These are phyloP conservation scores for Alternaria burnsii DNA, from an alignment of 2,329 filamentous ascomycete species.

Conservation along the genomic window DNA sequence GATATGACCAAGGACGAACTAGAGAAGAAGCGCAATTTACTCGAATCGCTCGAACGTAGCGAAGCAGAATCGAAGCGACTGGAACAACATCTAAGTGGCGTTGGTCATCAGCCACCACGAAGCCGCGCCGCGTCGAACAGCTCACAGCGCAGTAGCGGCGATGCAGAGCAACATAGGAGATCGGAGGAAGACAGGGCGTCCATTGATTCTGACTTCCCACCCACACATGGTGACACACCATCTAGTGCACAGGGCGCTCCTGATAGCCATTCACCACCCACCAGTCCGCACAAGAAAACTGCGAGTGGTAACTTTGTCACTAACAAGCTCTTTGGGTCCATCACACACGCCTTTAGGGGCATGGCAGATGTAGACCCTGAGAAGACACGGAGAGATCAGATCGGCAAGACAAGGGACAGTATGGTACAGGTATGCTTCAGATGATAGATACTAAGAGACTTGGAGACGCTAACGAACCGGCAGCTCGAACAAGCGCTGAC, in stretches of 20 bases:
- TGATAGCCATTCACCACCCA: conserved; percentile 39
- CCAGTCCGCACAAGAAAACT: conserved; percentile 73
- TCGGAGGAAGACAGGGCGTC: conserved; percentile 80
- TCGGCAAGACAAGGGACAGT: conserved; percentile 93
- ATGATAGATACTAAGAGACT: neutral
- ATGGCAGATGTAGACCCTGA: conserved; percentile 97
- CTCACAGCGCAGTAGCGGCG: conserved; percentile 53
- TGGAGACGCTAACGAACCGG: neutral
- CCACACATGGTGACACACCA: conserved; percentile 77
- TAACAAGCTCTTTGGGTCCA: conserved; percentile 89
- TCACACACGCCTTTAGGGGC: conserved; percentile 94
- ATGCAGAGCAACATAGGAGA: conserved; percentile 53
- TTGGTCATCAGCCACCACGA: conserved; percentile 69
- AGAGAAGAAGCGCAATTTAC: conserved; percentile 80
- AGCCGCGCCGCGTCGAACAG: conserved; percentile 72
- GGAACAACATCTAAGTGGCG: conserved; percentile 86
- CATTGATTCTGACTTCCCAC: conserved; percentile 95
- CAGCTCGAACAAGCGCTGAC: conserved; percentile 88
- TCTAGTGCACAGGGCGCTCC: conserved; percentile 78
- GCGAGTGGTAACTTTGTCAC: conserved; percentile 86
- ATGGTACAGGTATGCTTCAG: conserved; percentile 59
- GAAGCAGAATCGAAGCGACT: conserved; percentile 93
- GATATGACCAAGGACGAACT: conserved; percentile 97
- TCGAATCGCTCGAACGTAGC: conserved; percentile 91
- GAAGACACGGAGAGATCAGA: conserved; percentile 87